Conservation (phyloP, 371 early-diverging fungal genomes). For the Mucor ambiguus region DNA sequence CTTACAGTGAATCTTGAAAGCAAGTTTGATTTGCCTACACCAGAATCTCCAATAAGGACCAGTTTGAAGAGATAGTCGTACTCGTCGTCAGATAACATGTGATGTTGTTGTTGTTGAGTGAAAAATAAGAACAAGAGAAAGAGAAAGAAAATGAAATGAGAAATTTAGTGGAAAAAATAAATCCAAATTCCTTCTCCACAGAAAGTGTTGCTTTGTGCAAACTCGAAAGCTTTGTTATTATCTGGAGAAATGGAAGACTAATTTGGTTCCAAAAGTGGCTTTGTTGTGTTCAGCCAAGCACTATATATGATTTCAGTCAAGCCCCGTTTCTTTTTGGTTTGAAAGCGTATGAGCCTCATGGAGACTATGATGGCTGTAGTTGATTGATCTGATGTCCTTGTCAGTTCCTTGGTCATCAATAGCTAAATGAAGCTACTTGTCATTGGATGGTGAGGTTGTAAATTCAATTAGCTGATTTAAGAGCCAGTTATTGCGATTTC, state of each 20-base stretch:
- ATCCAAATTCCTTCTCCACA: neutral
- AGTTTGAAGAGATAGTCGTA: constrained; percentile 58
- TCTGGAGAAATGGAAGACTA: neutral
- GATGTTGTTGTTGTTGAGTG: constrained; percentile 3
- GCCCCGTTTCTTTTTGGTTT: neutral
- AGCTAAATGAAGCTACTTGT: neutral
- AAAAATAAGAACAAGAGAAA: constrained; percentile 3
- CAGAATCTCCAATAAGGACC: constrained; percentile 51
- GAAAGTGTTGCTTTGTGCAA: neutral
- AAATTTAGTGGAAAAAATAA: neutral
- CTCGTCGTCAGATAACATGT: constrained; percentile 37
- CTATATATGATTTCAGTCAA: neutral
- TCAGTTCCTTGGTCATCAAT: neutral
- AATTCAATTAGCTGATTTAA: neutral
- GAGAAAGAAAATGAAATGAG: constrained; percentile 1
- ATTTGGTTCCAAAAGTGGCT: constrained; percentile 16
- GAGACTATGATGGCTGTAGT: neutral
- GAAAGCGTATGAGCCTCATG: neutral
- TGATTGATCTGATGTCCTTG: neutral
- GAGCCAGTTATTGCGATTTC: neutral
- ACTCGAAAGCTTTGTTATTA: neutral
- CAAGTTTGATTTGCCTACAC: constrained; percentile 53
- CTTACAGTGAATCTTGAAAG: constrained; percentile 47
- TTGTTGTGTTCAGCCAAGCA: constrained; percentile 17
- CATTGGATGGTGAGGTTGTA: neutral